Conservation (phyloP, 2,329 filamentous ascomycete species). For the Ophiosphaerella herpotricha region DNA sequence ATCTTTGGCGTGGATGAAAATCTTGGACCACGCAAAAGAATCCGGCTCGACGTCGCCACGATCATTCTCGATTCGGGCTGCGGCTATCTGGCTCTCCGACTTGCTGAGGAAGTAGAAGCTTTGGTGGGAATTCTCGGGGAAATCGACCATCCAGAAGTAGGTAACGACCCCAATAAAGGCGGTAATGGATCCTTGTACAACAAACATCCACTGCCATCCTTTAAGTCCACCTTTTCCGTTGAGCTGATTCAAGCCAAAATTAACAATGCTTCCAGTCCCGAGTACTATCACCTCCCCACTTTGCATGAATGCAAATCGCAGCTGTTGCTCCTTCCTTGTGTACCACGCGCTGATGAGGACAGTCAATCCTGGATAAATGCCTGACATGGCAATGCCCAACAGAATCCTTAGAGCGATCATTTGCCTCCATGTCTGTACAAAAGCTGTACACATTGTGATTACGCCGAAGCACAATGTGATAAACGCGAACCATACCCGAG, state of each 20-base stretch:
- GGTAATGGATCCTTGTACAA: slow-evolving; percentile 68
- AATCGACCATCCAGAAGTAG: slow-evolving; percentile 74
- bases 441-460: slow-evolving; percentile 71
- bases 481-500: slow-evolving; percentile 64
- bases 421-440: slow-evolving; percentile 68
- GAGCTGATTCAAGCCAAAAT: slow-evolving; percentile 69
- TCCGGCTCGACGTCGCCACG: slow-evolving; percentile 64
- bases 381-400: slow-evolving; percentile 65
- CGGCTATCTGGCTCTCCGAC: slow-evolving; percentile 61
- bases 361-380: slow-evolving; percentile 48
- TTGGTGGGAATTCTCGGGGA: slow-evolving; percentile 64
- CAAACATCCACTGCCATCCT: slow-evolving; percentile 72
- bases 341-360: slow-evolving; percentile 68
- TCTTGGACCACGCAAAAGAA: slow-evolving; percentile 59
- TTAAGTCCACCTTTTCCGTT: slow-evolving; percentile 60
- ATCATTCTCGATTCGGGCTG: slow-evolving; percentile 63
- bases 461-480: slow-evolving; percentile 66
- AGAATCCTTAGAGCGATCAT: slow-evolving; percentile 71
- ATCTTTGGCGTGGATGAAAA: slow-evolving; percentile 63
- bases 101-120: slow-evolving; percentile 63
- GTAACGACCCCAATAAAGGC: slow-evolving; percentile 62
- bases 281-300: slow-evolving; percentile 68
- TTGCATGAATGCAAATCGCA: slow-evolving; percentile 68
- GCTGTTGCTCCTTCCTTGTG: slow-evolving; percentile 66
- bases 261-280: slow-evolving; percentile 69